Base-by-base conservation (phyloP, 352 stramenopile species). In the Pythium plurisporium region DNA sequence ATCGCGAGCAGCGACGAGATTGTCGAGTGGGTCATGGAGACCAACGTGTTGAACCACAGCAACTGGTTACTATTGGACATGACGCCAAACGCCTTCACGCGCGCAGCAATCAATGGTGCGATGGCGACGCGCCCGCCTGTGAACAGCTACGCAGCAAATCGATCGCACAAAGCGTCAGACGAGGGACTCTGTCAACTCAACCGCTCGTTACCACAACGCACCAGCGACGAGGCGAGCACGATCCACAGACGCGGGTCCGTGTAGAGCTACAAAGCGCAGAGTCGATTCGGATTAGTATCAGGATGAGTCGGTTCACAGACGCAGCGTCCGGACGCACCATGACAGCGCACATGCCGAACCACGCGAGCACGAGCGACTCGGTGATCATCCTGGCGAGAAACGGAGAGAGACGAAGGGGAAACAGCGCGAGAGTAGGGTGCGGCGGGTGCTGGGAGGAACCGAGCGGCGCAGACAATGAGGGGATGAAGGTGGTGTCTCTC, bases 31-130 rank as follows among this genome's bases (percentile, higher is more conserved):
- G 82, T 36, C 70, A 91, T 79, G 2, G 82, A 91, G 31, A 89
- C 76, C 15, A 69, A 46, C n/a, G 82, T 91, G 69, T 91, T 91
- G 64, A 65, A 74, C 70, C 73, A 91, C 11, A 91, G 67, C 43
- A 82, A 44, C 53, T 84, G 75, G 17, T 67, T 65, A 27, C 57
- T 65, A 1, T 44, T 65, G n/a, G 73, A 77, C 54, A 91, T 69
- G 5, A 71, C 49, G 17, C 29, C 30, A 55, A 82, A 89, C 15
- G 70, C 50, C 52, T 84, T 81, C 44, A 89, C 62, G 19, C 55
- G 70, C 5, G 55, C 46, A 1, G 64, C 70, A 10, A 74, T 56
- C 29, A 79, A 42, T 6, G 78, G 76, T 8, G 77, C 56, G 23
- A 67, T 37, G 22, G 62, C 41, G 25, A 89, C 70, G n/a, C 80